These are phyloP conservation scores for Neurospora sp. DNA, from an alignment of 495 filamentous ascomycete genomes.

Conservation along the genomic window DNA sequence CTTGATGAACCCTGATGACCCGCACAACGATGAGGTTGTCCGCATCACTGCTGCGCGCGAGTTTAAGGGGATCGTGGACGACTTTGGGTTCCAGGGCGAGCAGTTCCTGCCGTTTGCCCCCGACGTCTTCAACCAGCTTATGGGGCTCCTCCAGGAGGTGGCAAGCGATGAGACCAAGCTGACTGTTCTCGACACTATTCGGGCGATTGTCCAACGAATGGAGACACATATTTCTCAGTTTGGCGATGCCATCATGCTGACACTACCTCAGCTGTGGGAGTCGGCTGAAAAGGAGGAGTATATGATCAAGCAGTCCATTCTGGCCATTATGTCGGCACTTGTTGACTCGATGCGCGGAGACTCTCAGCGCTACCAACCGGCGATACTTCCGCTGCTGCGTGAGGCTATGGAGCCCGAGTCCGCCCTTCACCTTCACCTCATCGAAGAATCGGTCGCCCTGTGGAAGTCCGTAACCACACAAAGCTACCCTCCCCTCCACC, in stretches of 20 bases:
- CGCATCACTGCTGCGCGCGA: slow-evolving; percentile 83
- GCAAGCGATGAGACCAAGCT: slow-evolving; percentile 78
- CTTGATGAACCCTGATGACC: slow-evolving; percentile 67
- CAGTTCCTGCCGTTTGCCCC: slow-evolving; percentile 65
- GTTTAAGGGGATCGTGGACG: slow-evolving; percentile 66
- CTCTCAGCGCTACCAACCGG: slow-evolving; percentile 57
- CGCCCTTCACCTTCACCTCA: slow-evolving; percentile 68
- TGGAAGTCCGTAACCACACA: slow-evolving; percentile 71
- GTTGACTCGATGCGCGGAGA: slow-evolving; percentile 68
- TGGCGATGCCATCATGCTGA: slow-evolving; percentile 66
- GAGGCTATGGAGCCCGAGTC: slow-evolving; percentile 72
- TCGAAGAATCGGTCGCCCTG: slow-evolving; percentile 86
- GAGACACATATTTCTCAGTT: slow-evolving; percentile 65
- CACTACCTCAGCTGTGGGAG: slow-evolving; percentile 80
- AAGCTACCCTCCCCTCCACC: slow-evolving; percentile 53
- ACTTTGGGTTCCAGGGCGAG: slow-evolving; percentile 66
- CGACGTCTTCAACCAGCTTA: slow-evolving; percentile 55
- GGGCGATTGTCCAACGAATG: slow-evolving; percentile 67
- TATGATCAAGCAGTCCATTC: slow-evolving; percentile 78
- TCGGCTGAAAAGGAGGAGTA: slow-evolving; percentile 69
- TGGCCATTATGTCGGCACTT: slow-evolving; percentile 71
- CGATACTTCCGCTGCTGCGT: slow-evolving; percentile 69
- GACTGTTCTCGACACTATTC: slow-evolving; percentile 73
- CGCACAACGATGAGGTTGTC: slow-evolving; percentile 82
- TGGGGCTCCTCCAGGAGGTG: slow-evolving; percentile 70